Evolutionary conservation across 2,329 filamentous ascomycete genomes (phyloP).

Genomic region (Aureobasidium mangrovei): DNA sequence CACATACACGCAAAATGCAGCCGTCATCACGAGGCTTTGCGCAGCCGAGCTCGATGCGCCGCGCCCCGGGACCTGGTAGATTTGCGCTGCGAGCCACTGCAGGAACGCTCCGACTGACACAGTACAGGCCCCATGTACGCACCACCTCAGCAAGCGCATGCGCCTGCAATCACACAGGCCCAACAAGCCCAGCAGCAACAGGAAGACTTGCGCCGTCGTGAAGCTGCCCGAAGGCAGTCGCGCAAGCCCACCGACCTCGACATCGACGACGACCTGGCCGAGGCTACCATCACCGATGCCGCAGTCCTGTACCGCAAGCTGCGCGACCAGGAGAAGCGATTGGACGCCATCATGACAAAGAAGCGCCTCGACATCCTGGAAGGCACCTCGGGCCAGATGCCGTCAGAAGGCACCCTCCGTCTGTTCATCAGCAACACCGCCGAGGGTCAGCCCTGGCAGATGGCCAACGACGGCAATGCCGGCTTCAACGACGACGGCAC

Average conservation of each 20-base stretch:
- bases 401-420: constrained; percentile 64
- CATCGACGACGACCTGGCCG: constrained; percentile 73
- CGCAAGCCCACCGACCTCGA: constrained; percentile 92
- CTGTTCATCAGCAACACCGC: constrained; percentile 94
- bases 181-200: constrained; percentile 39
- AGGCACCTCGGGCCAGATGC: constrained; percentile 31
- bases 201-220: constrained; percentile 38
- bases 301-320: constrained; percentile 74
- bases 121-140: constrained; percentile 35
- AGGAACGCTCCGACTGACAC: neutral
- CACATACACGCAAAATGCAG: constrained; percentile 2
- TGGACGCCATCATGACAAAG: constrained; percentile 89
- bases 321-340: constrained; percentile 73
- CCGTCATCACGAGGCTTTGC: constrained; percentile 9
- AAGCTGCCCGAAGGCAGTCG: constrained; percentile 69
- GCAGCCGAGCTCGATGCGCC: constrained; percentile 4
- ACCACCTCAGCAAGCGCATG: constrained; percentile 41
- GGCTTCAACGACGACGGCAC: constrained; percentile 56
- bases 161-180: constrained; percentile 36
- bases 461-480: constrained; percentile 34
- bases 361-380: constrained; percentile 90
- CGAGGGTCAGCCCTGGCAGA: constrained; percentile 91
- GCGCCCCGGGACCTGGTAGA: neutral
- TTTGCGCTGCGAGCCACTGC: neutral
- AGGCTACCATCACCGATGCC: constrained; percentile 72